Evolutionary conservation across 306 rosid species (phyloP).

Genomic region (Acmispon strigosus): DNA sequence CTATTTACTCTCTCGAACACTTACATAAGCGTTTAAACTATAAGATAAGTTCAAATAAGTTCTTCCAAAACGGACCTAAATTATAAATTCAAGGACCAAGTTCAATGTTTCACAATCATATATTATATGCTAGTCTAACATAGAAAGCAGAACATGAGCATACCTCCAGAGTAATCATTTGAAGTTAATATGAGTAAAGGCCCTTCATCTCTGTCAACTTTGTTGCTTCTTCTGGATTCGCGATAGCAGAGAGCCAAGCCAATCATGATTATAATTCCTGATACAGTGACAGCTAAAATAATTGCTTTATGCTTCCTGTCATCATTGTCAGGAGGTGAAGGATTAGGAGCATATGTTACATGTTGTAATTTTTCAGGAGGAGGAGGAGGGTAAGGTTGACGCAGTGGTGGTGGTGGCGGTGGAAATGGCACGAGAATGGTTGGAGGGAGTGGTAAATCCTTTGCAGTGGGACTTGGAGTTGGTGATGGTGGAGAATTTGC

Average conservation of each 20-base stretch:
- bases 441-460: constrained; percentile 5
- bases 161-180: constrained; percentile 48
- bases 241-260: constrained; percentile 37
- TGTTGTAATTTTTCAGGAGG: neutral
- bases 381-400: neutral
- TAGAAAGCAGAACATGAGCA: constrained; percentile 3
- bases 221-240: neutral
- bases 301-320: neutral
- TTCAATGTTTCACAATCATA: neutral
- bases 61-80: neutral
- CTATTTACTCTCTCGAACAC: too few relatives aligned
- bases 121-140: neutral
- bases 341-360: neutral
- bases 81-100: constrained; percentile 9
- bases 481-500: neutral
- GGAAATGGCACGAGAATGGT: neutral
- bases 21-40: too few relatives aligned
- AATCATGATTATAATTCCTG: constrained; percentile 21
- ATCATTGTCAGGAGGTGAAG: constrained; percentile 2
- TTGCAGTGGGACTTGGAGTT: neutral
- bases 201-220: constrained; percentile 35
- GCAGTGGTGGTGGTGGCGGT: constrained; percentile 18
- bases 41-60: too few relatives aligned
- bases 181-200: constrained; percentile 45
- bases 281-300: constrained; percentile 18